Percentiles rank a stretch among this genome's conserved stretches.
phyloP scores from a whole-genome alignment of 2,329 filamentous ascomycete genomes.

The Xylariaceae sp. region DNA sequence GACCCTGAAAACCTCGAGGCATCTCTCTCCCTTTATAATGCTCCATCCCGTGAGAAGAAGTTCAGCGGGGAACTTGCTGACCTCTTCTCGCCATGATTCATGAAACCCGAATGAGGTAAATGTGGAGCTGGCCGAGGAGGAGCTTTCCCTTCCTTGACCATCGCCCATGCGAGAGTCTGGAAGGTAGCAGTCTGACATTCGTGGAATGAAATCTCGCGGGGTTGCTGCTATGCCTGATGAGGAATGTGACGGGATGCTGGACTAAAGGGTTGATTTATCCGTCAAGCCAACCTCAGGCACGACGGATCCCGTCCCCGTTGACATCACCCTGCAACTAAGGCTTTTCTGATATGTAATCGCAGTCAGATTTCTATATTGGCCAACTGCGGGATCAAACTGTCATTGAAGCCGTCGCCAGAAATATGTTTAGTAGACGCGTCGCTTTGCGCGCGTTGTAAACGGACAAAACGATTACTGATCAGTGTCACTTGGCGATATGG shows the following conservation, averaged over 20 bases:
- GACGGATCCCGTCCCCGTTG: not conserved
- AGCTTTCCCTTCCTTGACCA: slow-evolving; percentile 2
- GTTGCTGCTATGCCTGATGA: not conserved
- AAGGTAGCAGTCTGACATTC: not conserved
- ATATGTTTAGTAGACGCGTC: too few species aligned
- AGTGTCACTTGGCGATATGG: too few species aligned
- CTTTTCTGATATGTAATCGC: too few species aligned
- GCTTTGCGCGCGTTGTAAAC: too few species aligned
- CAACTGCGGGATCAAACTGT: too few species aligned
- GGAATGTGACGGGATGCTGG: not conserved
- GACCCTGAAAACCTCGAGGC: not conserved
- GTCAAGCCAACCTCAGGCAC: not conserved
- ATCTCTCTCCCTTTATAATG: not conserved
- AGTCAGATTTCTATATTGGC: too few species aligned
- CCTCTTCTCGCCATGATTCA: not conserved
- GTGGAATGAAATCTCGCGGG: slow-evolving; percentile 5
- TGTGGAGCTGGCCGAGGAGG: not conserved
- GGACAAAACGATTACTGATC: too few species aligned
- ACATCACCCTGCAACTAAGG: not conserved
- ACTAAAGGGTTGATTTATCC: not conserved
- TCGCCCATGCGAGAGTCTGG: not conserved
- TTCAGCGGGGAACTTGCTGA: not conserved
- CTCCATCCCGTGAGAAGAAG: not conserved
- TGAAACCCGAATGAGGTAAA: not conserved
- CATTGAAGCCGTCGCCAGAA: too few species aligned